A percentile compares a stretch with the other conserved stretches of the same genome.
Conservation (phyloP, 192 early-diverging fungal species). For the Coemansia biformis region DNA sequence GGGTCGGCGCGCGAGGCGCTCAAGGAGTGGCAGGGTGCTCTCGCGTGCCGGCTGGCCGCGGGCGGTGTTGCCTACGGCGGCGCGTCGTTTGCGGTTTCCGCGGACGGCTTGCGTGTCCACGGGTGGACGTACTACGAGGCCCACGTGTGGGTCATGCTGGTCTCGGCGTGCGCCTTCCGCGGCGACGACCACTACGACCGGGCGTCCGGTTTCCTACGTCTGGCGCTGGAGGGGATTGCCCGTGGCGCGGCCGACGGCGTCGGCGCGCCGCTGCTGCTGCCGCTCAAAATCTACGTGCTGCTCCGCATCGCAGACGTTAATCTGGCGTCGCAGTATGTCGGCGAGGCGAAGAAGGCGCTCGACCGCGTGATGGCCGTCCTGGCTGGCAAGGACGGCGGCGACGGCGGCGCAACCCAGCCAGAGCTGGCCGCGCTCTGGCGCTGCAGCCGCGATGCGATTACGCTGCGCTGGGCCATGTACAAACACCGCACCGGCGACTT, state of each 20-base stretch:
- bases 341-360: constrained; percentile 26
- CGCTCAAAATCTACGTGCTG: constrained; percentile 25
- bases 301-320: constrained; percentile 19
- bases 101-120: constrained; percentile 3
- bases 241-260: constrained; percentile 30
- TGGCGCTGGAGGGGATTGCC: constrained; percentile 33
- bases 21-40: constrained; percentile 30
- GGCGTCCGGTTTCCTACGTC: constrained; percentile 22
- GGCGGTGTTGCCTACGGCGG: constrained; percentile 15
- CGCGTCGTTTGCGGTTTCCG: constrained; percentile 7
- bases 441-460: constrained; percentile 20
- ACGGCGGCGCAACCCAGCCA: not conserved
- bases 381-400: not conserved
- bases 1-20: constrained; percentile 22
- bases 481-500: constrained; percentile 34
- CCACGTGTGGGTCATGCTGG: constrained; percentile 44
- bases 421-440: constrained; percentile 13
- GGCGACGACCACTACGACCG: constrained; percentile 21
- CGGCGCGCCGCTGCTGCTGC: constrained; percentile 10
- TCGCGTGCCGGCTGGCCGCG: constrained; percentile 13
- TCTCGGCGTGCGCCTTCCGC: constrained; percentile 16
- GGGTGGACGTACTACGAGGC: constrained; percentile 42
- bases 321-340: constrained; percentile 14
- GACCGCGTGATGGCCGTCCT: constrained; percentile 16
- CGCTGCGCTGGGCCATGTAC: constrained; percentile 45